phyloP scores from a whole-genome alignment of 192 early-diverging fungal species.

The Funneliformis mosseae region DNA sequence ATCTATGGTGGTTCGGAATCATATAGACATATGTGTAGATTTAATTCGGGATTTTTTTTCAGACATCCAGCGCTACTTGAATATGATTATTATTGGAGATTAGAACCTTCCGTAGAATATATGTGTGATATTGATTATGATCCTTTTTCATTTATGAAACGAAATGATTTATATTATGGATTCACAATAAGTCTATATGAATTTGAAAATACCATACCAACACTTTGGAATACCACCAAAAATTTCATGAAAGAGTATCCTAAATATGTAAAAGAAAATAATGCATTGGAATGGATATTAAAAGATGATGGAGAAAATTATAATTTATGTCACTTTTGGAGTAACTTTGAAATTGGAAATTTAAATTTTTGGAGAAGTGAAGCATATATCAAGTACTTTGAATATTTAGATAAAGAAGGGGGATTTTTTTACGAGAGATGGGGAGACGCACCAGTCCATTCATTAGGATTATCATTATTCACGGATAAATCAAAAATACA shows the following conservation, averaged over 20 bases:
- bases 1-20: slow-evolving; percentile 75
- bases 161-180: slow-evolving; percentile 74
- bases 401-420: slow-evolving; percentile 71
- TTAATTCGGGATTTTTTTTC: slow-evolving; percentile 77
- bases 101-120: slow-evolving; percentile 83
- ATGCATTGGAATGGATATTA: slow-evolving; percentile 58
- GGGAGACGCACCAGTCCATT: slow-evolving; percentile 78
- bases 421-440: slow-evolving; percentile 89
- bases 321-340: slow-evolving; percentile 73
- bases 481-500: slow-evolving; percentile 66
- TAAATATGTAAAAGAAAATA: slow-evolving; percentile 52
- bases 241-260: slow-evolving; percentile 58
- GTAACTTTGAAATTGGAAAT: slow-evolving; percentile 87
- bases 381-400: slow-evolving; percentile 65
- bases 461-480: slow-evolving; percentile 63
- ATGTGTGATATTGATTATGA: slow-evolving; percentile 80
- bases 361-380: slow-evolving; percentile 69
- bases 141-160: slow-evolving; percentile 77
- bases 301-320: slow-evolving; percentile 42
- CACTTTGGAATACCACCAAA: slow-evolving; percentile 71
- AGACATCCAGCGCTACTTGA: slow-evolving; percentile 65
- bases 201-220: slow-evolving; percentile 65
- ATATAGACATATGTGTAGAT: slow-evolving; percentile 92
- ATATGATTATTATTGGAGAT: slow-evolving; percentile 84
- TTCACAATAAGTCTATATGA: slow-evolving; percentile 73